Evolutionary conservation across 495 filamentous ascomycete species (phyloP).

Genomic region (Lichina pygmaea): DNA sequence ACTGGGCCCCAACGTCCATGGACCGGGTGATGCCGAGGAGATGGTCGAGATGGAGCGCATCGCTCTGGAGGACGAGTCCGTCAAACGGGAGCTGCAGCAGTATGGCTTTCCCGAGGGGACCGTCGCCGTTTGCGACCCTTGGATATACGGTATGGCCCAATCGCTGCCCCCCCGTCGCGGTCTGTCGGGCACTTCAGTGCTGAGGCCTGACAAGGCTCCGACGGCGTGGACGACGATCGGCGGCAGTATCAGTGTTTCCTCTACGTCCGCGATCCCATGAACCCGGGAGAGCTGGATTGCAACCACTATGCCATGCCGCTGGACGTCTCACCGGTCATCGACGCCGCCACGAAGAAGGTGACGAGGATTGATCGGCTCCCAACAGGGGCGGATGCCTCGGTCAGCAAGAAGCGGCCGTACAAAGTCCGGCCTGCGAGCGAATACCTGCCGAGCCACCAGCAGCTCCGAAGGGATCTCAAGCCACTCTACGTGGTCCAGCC

Average conservation of each 20-base stretch:
- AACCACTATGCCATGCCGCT: slow-evolving; percentile 66
- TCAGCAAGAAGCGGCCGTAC: slow-evolving; percentile 25
- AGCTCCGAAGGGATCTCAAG: slow-evolving; percentile 36
- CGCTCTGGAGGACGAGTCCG: slow-evolving; percentile 24
- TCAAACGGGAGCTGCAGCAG: slow-evolving; percentile 36
- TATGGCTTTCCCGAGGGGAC: slow-evolving; percentile 34
- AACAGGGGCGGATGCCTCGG: slow-evolving; percentile 31
- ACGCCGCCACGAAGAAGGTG: slow-evolving; percentile 32
- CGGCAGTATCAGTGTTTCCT: slow-evolving; percentile 40
- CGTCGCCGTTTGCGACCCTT: slow-evolving; percentile 34
- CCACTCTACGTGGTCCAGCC: slow-evolving; percentile 54
- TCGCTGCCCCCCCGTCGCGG: background rate
- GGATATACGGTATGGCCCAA: slow-evolving; percentile 34
- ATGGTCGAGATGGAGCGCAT: slow-evolving; percentile 29
- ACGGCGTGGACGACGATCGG: slow-evolving; percentile 30
- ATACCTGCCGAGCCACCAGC: slow-evolving; percentile 46
- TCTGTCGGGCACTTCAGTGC: background rate
- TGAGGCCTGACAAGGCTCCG: slow-evolving; percentile 17
- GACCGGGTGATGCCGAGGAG: slow-evolving; percentile 29
- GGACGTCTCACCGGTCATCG: slow-evolving; percentile 52
- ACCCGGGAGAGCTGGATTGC: slow-evolving; percentile 22
- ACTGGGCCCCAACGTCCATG: slow-evolving; percentile 27
- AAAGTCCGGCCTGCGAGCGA: slow-evolving; percentile 32
- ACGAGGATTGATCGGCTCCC: slow-evolving; percentile 31
- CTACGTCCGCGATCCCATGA: slow-evolving; percentile 26